Evolutionary conservation across 257 asterid species (phyloP).

Genomic region (Salvia hispanica): DNA sequence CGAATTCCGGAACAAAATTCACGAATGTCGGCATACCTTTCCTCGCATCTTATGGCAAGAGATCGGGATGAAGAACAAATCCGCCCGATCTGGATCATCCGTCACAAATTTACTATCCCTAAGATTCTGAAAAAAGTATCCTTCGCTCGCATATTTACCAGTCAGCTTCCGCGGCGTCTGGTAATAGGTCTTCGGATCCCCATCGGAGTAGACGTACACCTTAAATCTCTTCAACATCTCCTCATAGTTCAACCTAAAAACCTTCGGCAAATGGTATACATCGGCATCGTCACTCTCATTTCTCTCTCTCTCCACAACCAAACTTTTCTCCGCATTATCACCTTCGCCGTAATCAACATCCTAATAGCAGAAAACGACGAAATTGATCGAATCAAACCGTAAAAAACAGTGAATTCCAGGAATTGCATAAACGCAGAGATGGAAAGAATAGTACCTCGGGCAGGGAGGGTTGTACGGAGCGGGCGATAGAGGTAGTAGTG

Average conservation of each 20-base stretch:
- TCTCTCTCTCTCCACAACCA: slow-evolving; percentile 23
- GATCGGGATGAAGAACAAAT: slow-evolving; percentile 93
- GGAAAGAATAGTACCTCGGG: slow-evolving; percentile 40
- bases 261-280: slow-evolving; percentile 71
- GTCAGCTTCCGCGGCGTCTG: slow-evolving; percentile 98
- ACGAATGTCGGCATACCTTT: slow-evolving; percentile 52
- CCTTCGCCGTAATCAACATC: slow-evolving; percentile 26
- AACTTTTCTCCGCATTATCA: slow-evolving; percentile 32
- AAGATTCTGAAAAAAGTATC: slow-evolving; percentile 88
- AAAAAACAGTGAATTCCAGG: slow-evolving; percentile 1
- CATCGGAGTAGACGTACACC: slow-evolving; percentile 87
- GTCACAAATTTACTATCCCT: slow-evolving; percentile 81
- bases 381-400: neutral
- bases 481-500: slow-evolving; percentile 26
- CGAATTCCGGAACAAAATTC: slow-evolving; percentile 14
- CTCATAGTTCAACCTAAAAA: slow-evolving; percentile 67
- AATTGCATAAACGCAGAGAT: neutral
- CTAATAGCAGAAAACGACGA: slow-evolving; percentile 15
- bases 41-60: slow-evolving; percentile 99
- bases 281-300: slow-evolving; percentile 49
- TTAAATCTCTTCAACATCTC: slow-evolving; percentile 82
- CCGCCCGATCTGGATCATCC: slow-evolving; percentile 82
- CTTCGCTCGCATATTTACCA: slow-evolving; percentile 94
- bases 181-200: slow-evolving; percentile 90
- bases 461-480: slow-evolving; percentile 34